phyloP scores from a whole-genome alignment of 306 rosid genomes.

The peach (Prunus persica) region Prunus_persica_NCBIv2 NC_034011.1:18810001-18810500 shows the following conservation, averaged over 20 bases:
- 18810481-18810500: conserved; percentile 54
- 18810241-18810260: conserved; percentile 36
- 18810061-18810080: conserved; percentile 44
- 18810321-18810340: conserved; percentile 44
- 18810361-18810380: conserved; percentile 34
- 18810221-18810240: conserved; percentile 37
- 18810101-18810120: conserved; percentile 38
- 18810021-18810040: conserved; percentile 7
- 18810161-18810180: conserved; percentile 34
- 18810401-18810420: conserved; percentile 35
- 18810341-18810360: conserved; percentile 53
- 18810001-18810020: conserved; percentile 29
- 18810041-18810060: conserved; percentile 46
- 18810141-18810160: conserved; percentile 38
- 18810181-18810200: conserved; percentile 35
- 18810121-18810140: conserved; percentile 50
- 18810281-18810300: conserved; percentile 45
- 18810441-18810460: conserved; percentile 37
- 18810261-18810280: conserved; percentile 48
- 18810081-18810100: conserved; percentile 45
- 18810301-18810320: conserved; percentile 42
- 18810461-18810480: conserved; percentile 35
- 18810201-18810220: conserved; percentile 53
- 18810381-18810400: conserved; percentile 35
- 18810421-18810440: conserved; percentile 42